These are phyloP conservation scores for Monosporascus sp. DNA, from an alignment of 2,329 filamentous ascomycete species.

Conservation along the genomic window DNA sequence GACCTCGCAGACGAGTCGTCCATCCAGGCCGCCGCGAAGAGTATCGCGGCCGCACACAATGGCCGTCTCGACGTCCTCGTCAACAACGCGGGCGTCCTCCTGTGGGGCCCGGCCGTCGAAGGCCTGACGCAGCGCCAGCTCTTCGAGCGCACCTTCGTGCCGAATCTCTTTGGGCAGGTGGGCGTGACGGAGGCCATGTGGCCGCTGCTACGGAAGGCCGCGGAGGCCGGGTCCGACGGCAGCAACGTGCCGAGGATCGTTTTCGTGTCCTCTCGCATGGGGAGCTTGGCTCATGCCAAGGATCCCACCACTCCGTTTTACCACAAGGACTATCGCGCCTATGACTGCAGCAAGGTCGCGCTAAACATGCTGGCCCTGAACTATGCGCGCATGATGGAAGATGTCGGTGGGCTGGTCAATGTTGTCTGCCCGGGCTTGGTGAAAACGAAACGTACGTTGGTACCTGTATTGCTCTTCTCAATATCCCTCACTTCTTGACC, in stretches of 20 bases:
- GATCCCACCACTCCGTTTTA: slow-evolving; percentile 25
- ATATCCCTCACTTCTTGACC: too few species aligned
- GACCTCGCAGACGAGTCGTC: slow-evolving; percentile 14
- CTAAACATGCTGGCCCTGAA: slow-evolving; percentile 35
- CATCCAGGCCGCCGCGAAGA: slow-evolving; percentile 17
- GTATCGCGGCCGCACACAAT: slow-evolving; percentile 12
- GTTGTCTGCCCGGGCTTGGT: slow-evolving; percentile 33
- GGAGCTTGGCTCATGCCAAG: slow-evolving; percentile 23
- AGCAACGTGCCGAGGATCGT: slow-evolving; percentile 27
- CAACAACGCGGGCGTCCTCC: slow-evolving; percentile 30
- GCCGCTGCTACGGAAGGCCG: slow-evolving; percentile 24
- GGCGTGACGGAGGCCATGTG: slow-evolving; percentile 21
- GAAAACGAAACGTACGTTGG: slow-evolving; percentile 15
- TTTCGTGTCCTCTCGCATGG: slow-evolving; percentile 33
- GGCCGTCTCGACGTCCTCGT: slow-evolving; percentile 31
- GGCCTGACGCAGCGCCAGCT: slow-evolving; percentile 24
- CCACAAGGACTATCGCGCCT: slow-evolving; percentile 26
- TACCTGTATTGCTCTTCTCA: too few species aligned
- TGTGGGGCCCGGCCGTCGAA: slow-evolving; percentile 16
- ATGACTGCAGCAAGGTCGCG: slow-evolving; percentile 37
- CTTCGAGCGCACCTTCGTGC: slow-evolving; percentile 31
- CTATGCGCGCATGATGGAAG: slow-evolving; percentile 26
- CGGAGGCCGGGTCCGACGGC: neutral
- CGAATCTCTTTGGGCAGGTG: slow-evolving; percentile 32
- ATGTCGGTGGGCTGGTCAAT: slow-evolving; percentile 29